phyloP scores from a whole-genome alignment of 176 grass and related monocot genomes.

The sorghum (Sorghum bicolor) region DNA sequence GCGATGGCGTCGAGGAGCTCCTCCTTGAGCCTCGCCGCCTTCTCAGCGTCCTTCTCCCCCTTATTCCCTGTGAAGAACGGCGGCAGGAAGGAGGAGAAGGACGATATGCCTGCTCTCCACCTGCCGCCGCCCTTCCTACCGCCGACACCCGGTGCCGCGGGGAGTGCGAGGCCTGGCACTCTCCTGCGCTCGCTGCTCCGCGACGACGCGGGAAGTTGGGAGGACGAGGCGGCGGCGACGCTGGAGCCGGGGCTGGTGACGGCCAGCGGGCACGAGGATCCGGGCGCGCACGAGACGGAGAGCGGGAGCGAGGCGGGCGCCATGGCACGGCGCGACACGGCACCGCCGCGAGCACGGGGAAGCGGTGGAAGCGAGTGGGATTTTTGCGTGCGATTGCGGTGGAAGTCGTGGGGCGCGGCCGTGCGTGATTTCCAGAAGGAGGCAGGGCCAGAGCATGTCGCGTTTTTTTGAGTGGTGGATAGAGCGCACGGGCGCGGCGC shows the following conservation, averaged over 20 bases:
- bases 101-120: constrained; percentile 70
- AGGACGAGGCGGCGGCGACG: background rate
- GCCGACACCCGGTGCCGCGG: background rate
- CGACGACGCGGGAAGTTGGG: background rate
- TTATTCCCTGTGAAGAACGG: constrained; percentile 39
- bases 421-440: background rate
- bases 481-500: background rate
- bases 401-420: background rate
- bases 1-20: constrained; percentile 69
- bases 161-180: background rate
- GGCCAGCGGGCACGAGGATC: constrained; percentile 1
- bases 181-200: background rate
- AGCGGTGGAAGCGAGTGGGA: background rate
- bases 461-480: constrained; percentile 33
- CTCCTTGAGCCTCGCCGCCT: constrained; percentile 58
- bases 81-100: constrained; percentile 67
- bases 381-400: constrained; percentile 27
- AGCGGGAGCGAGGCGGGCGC: constrained; percentile 20
- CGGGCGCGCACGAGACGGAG: constrained; percentile 10
- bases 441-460: background rate
- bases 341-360: background rate
- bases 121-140: background rate
- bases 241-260: background rate
- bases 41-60: constrained; percentile 49
- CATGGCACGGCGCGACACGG: background rate